Evolutionary conservation across 768 basidiomycete species (phyloP).

Genomic region (Amanita pallidorosea): DNA sequence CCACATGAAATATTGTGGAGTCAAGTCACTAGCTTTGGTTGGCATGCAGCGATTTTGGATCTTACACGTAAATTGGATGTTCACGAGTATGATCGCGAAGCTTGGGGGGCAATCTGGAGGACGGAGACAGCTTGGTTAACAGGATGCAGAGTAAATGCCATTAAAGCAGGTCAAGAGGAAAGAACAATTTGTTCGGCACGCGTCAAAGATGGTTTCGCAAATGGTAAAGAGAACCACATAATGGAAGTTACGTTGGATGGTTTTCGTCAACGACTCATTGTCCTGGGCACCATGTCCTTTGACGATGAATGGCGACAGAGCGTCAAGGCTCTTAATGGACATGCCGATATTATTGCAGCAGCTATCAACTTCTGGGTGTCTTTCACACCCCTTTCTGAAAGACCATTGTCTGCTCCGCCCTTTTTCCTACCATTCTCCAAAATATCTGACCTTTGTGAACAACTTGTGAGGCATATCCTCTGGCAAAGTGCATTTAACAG

Average conservation of each 20-base stretch:
- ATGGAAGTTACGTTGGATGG: conserved; percentile 23
- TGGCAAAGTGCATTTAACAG: conserved; percentile 28
- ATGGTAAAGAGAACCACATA: conserved; percentile 23
- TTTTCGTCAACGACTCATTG: conserved; percentile 19
- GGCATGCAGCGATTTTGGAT: conserved; percentile 48
- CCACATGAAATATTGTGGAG: conserved; percentile 87
- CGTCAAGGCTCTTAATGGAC: conserved; percentile 20
- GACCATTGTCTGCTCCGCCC: conserved; percentile 36
- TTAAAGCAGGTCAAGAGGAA: conserved; percentile 57
- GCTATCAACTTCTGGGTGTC: conserved; percentile 56
- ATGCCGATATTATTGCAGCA: conserved; percentile 30
- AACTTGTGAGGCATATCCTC: conserved; percentile 36
- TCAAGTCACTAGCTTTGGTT: conserved; percentile 70
- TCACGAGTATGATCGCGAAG: conserved; percentile 20
- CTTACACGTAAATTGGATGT: conserved; percentile 22
- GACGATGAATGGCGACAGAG: conserved; percentile 7
- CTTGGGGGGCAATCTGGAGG: conserved; percentile 44
- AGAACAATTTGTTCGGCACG: conserved; percentile 27
- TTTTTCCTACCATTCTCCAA: conserved; percentile 49
- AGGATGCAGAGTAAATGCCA: conserved; percentile 63
- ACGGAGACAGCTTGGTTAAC: conserved; percentile 62
- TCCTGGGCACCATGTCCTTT: conserved; percentile 8
- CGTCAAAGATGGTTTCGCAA: conserved; percentile 31
- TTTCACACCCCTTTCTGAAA: conserved; percentile 36
- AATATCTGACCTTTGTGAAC: conserved; percentile 42